These are phyloP conservation scores for Podila epigama DNA, from an alignment of 192 early-diverging fungal genomes.

Conservation along the genomic window DNA sequence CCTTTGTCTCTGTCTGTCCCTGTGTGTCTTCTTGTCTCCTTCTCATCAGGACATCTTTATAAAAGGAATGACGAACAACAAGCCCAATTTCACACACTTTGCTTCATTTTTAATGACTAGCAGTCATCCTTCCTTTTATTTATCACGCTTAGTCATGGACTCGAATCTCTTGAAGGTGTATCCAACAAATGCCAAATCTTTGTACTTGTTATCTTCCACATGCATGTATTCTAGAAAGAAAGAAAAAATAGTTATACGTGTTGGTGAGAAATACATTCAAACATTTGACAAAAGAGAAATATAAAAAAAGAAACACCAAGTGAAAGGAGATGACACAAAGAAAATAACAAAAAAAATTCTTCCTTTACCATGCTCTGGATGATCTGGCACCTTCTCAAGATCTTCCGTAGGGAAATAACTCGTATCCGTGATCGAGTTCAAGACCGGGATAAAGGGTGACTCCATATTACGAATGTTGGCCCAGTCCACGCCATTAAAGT, in stretches of 20 bases:
- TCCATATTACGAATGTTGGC: conserved; percentile 77
- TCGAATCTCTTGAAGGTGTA: conserved; percentile 98
- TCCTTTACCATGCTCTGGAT: conserved; percentile 33
- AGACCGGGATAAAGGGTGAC: conserved; percentile 92
- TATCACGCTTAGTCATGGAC: conserved; percentile 77
- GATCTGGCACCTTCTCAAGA: conserved; percentile 76
- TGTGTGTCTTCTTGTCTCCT: too few relatives aligned
- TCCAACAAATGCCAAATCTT: conserved; percentile 97
- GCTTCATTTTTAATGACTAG: background rate
- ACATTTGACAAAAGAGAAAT: too few relatives aligned
- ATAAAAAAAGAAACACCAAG: too few relatives aligned
- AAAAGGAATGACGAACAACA: too few relatives aligned
- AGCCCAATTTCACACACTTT: too few relatives aligned
- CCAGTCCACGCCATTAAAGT: conserved; percentile 96
- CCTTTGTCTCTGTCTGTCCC: too few relatives aligned
- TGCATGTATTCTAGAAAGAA: conserved; percentile 4
- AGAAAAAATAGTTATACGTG: background rate
- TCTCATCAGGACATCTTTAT: too few relatives aligned
- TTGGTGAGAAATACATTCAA: too few relatives aligned
- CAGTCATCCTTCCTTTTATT: background rate
- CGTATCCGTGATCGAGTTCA: conserved; percentile 96
- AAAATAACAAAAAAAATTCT: background rate
- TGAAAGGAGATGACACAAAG: too few relatives aligned
- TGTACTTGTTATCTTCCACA: conserved; percentile 66
- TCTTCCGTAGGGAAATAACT: conserved; percentile 98